phyloP scores from a whole-genome alignment of 2,329 filamentous ascomycete species.

The Paramyrothecium sp. region DNA sequence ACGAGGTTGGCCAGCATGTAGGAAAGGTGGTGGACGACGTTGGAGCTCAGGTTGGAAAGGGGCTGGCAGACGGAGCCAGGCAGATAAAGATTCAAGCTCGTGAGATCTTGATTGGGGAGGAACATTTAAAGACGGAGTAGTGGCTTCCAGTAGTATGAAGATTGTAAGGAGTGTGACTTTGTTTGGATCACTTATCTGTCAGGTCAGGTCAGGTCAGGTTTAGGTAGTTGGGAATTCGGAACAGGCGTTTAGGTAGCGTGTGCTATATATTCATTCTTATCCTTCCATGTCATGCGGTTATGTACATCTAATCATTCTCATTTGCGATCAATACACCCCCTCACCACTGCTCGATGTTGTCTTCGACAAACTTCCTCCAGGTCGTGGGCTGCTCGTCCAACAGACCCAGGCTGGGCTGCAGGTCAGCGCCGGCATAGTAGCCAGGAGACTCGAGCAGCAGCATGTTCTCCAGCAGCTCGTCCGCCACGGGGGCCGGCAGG shows the following conservation, averaged over 20 bases:
- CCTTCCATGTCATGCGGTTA: too few relatives aligned
- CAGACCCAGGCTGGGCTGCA: constrained; percentile 28
- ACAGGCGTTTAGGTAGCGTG: too few relatives aligned
- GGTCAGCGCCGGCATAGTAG: constrained; percentile 34
- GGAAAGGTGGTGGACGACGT: not conserved
- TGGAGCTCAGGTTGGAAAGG: not conserved
- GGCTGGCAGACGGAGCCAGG: not conserved
- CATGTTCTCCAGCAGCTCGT: constrained; percentile 42
- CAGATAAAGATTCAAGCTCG: not conserved
- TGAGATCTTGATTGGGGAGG: not conserved
- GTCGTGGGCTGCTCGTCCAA: constrained; percentile 33
- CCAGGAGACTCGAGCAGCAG: constrained; percentile 38
- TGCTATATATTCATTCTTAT: too few relatives aligned
- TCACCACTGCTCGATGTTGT: constrained; percentile 26
- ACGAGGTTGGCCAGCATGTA: not conserved
- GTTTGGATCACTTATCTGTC: too few relatives aligned
- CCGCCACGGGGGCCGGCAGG: constrained; percentile 20
- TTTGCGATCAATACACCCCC: too few relatives aligned
- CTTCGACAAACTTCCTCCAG: constrained; percentile 35
- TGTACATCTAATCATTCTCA: too few relatives aligned
- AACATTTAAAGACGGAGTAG: not conserved
- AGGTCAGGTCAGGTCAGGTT: too few relatives aligned
- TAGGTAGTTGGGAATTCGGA: too few relatives aligned
- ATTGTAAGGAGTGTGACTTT: too few relatives aligned
- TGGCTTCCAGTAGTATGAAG: not conserved